These are phyloP conservation scores for Polygonum maritimum DNA, from an alignment of 148 eudicot genomes.

Conservation along the genomic window DNA sequence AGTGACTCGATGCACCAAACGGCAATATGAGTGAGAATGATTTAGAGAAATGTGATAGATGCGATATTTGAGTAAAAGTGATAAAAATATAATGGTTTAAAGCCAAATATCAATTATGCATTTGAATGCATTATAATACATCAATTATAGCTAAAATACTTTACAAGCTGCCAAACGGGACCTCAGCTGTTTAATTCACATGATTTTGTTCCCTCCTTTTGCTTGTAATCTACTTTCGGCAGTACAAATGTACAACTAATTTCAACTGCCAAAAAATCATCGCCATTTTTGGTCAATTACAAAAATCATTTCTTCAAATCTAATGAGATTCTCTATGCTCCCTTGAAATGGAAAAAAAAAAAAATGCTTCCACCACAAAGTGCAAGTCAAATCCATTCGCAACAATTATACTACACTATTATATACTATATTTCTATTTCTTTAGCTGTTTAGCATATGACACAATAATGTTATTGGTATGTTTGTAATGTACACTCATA, in stretches of 20 bases:
- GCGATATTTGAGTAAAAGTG: too few relatives aligned
- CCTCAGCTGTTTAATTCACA: not conserved
- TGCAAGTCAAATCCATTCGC: not conserved
- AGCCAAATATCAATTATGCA: too few relatives aligned
- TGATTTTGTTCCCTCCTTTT: not conserved
- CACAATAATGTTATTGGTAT: too few relatives aligned
- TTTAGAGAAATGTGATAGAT: too few relatives aligned
- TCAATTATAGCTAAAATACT: too few relatives aligned
- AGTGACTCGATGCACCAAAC: too few relatives aligned
- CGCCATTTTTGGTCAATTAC: not conserved
- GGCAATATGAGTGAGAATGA: too few relatives aligned
- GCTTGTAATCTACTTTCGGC: not conserved
- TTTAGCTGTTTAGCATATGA: not conserved
- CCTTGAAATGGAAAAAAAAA: not conserved
- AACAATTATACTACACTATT: not conserved
- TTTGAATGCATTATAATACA: too few relatives aligned
- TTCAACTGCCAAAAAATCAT: not conserved
- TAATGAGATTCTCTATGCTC: not conserved
- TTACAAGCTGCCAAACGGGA: too few relatives aligned
- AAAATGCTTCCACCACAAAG: not conserved
- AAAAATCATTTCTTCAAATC: not conserved
- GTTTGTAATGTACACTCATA: too few relatives aligned
- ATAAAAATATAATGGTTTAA: too few relatives aligned
- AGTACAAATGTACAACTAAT: not conserved
- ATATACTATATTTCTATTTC: too few relatives aligned